Evolutionary conservation across 768 basidiomycete species (phyloP).

Genomic region (Rhodotorula toruloides): DNA sequence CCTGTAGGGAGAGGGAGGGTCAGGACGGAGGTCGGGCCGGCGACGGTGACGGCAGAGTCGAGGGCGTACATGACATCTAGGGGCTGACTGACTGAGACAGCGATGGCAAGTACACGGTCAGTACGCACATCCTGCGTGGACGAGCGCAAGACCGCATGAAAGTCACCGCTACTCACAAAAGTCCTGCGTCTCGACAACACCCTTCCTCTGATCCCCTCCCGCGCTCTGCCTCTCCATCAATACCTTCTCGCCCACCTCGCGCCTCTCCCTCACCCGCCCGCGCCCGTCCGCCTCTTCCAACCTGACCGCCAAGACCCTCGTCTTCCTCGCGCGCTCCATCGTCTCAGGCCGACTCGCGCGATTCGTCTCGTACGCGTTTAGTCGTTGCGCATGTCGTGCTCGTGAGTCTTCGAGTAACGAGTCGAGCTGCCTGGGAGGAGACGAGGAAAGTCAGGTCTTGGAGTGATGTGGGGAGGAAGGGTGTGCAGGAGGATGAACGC

Average conservation of each 20-base stretch:
- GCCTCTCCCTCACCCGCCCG: not conserved
- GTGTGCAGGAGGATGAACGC: too few relatives aligned
- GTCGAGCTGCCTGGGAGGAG: not conserved
- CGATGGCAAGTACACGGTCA: not conserved
- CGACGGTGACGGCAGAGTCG: not conserved
- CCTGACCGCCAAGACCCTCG: not conserved
- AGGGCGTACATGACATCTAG: slow-evolving; percentile 8
- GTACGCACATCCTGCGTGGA: not conserved
- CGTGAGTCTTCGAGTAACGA: not conserved
- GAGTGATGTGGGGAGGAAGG: too few relatives aligned
- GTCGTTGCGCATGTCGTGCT: not conserved
- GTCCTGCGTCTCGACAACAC: slow-evolving; percentile 2
- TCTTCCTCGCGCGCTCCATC: not conserved
- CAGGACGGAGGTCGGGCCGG: fast-evolving
- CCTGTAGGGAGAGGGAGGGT: not conserved
- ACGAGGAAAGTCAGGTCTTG: not conserved
- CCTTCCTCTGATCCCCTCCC: not conserved
- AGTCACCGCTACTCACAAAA: not conserved
- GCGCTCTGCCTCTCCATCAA: not conserved
- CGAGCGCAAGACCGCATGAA: not conserved
- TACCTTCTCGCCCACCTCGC: not conserved
- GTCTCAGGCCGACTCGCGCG: not conserved
- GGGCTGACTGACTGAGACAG: not conserved
- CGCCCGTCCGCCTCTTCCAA: not conserved
- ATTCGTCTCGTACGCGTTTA: not conserved